Base-by-base conservation (phyloP, 305 asterid species). In the Fraxinus sp. region DNA sequence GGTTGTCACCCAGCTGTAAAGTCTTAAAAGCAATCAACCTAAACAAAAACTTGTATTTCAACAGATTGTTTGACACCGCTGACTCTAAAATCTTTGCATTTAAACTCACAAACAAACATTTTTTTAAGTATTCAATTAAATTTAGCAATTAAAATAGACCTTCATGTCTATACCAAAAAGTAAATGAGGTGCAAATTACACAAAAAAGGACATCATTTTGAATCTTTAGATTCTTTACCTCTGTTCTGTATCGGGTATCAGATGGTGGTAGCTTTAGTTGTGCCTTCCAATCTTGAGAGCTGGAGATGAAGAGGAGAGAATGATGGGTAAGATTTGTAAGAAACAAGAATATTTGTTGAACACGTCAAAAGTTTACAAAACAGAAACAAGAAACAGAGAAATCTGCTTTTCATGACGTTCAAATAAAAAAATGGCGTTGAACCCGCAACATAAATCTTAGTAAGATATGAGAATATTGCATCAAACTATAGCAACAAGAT, bases 201-300 rank as follows among this genome's bases (percentile, higher is more conserved):
- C 7, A 10, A 22, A 64, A 81, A 5, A 74, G 74, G 73, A 79
- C 37, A 13, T 16, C 18, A 6, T 20, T 20, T 20, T 76, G 79
- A 75, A 77, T 77, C 88, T 88, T 62, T 62, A 62, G 32, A 22
- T 62, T 62, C 33, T 22, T 79, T 87, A 95, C 98, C 96, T 95
- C 99, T 4, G 99, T 95, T 86, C 83, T 90, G 84, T 85, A 95
- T 49, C 99, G 97, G 13, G 95, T 87, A 87, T 95, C 99, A 79
- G 87, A 75, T n/a, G 92, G 88, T 62, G 97, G 97, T 76, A 91
- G 74, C 89, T 87, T 93, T 79, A 96, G 85, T 76, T 79, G 89
- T 37, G 92, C 92, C 90, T 94, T 95, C 98, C 99, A 95, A 83
- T 94, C 97, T 91, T 94, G 95, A 0, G 96, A 92, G 84, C 99